phyloP scores from a whole-genome alignment of 2,329 filamentous ascomycete genomes.

The Aureobasidium melanogenum region DNA sequence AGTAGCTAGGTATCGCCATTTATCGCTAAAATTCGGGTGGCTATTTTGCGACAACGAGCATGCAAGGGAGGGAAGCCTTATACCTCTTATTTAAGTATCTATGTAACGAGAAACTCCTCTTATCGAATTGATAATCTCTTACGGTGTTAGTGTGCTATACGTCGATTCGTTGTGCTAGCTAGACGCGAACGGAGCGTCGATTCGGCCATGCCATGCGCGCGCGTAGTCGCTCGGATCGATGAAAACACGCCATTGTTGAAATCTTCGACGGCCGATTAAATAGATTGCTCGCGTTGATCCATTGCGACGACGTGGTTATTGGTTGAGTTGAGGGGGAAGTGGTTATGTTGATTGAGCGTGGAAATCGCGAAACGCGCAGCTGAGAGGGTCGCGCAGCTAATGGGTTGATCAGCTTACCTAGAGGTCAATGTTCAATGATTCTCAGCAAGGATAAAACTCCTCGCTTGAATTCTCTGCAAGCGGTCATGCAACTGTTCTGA shows the following conservation, averaged over 20 bases:
- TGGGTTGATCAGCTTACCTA: too few relatives aligned
- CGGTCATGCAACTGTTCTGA: background rate
- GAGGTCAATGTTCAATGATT: background rate
- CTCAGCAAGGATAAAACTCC: background rate
- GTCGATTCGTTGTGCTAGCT: background rate
- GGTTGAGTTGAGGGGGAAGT: background rate
- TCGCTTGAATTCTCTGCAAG: background rate
- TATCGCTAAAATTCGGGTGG: background rate
- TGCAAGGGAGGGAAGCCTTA: background rate
- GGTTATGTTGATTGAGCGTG: background rate
- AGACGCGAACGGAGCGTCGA: background rate
- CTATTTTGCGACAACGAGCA: background rate
- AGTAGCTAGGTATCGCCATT: background rate
- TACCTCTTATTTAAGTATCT: background rate
- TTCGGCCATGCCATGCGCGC: background rate
- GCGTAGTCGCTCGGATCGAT: too few relatives aligned
- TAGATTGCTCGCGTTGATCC: background rate
- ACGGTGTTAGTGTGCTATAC: background rate
- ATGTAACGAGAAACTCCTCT: slow-evolving; percentile 2
- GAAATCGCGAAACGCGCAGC: background rate
- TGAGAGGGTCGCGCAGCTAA: background rate
- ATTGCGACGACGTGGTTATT: background rate
- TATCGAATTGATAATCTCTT: background rate
- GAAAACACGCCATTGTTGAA: too few relatives aligned
- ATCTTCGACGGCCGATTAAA: too few relatives aligned